Evolutionary conservation across 371 early-diverging fungal genomes (phyloP).

Genomic region (Mortierella sp.): DNA sequence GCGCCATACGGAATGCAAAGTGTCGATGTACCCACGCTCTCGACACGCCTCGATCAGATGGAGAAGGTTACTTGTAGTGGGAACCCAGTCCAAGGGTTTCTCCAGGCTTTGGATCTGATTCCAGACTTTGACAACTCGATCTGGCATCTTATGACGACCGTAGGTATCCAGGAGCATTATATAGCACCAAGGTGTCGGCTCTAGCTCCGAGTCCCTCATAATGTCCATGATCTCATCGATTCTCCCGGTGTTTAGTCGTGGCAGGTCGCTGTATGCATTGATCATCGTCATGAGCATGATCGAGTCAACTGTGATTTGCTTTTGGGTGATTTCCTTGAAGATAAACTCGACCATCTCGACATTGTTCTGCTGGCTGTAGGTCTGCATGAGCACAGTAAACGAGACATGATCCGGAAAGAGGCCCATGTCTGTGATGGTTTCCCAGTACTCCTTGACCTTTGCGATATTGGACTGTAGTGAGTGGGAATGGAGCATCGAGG

Average conservation of each 20-base stretch:
- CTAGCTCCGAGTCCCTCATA: constrained; percentile 25
- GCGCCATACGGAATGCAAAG: constrained; percentile 36
- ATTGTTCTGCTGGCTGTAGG: constrained; percentile 38
- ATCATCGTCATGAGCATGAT: constrained; percentile 29
- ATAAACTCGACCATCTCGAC: constrained; percentile 50
- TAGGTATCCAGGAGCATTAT: constrained; percentile 23
- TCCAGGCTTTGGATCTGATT: constrained; percentile 11
- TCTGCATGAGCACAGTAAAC: constrained; percentile 37
- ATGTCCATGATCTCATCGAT: constrained; percentile 28
- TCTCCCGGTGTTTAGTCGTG: constrained; percentile 18
- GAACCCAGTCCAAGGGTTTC: constrained; percentile 20
- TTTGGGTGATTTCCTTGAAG: constrained; percentile 26
- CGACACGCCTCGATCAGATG: constrained; percentile 47
- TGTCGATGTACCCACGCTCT: constrained; percentile 47
- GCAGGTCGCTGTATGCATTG: constrained; percentile 22
- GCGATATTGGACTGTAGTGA: constrained; percentile 37
- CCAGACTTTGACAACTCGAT: constrained; percentile 43
- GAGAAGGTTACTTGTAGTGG: constrained; percentile 27
- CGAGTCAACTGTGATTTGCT: constrained; percentile 15
- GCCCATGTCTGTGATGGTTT: constrained; percentile 28
- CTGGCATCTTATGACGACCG: constrained; percentile 35
- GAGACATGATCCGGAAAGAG: constrained; percentile 31
- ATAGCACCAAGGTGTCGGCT: constrained; percentile 30
- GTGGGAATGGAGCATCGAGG: constrained; percentile 59
- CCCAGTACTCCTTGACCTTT: constrained; percentile 52